A percentile compares a stretch with the other conserved stretches of the same genome.
Conservation (phyloP, 768 basidiomycete genomes). For the Tricholoma sp. region DNA sequence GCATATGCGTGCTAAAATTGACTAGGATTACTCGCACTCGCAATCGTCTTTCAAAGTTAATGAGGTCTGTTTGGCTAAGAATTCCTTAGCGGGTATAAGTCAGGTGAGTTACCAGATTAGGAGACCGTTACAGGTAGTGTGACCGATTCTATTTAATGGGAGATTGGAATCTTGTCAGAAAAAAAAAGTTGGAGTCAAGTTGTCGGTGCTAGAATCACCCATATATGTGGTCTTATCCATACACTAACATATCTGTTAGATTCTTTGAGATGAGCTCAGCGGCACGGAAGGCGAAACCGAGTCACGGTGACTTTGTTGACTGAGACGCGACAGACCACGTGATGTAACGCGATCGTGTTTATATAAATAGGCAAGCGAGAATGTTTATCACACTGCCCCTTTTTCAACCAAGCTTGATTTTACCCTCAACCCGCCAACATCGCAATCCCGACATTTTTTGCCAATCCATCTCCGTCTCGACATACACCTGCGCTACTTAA, state of each 20-base stretch:
- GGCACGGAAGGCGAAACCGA: background rate
- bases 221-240: background rate
- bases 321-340: constrained; percentile 32
- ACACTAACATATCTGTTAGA: too few species aligned
- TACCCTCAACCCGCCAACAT: constrained; percentile 10
- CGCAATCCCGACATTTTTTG: constrained; percentile 19
- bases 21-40: too few species aligned
- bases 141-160: too few species aligned
- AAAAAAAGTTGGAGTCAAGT: background rate
- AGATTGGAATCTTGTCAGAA: too few species aligned
- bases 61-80: too few species aligned
- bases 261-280: too few species aligned
- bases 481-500: constrained; percentile 14
- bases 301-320: constrained; percentile 32
- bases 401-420: constrained; percentile 27
- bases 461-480: constrained; percentile 10
- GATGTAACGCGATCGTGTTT: constrained; percentile 38
- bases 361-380: constrained; percentile 38
- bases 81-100: too few species aligned
- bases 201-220: background rate
- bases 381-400: constrained; percentile 32
- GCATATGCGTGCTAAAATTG: too few species aligned
- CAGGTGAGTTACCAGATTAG: too few species aligned
- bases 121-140: background rate
- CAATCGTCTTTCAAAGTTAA: too few species aligned